phyloP scores from a whole-genome alignment of 2,329 filamentous ascomycete species.

The Botrytis paeoniae region DNA sequence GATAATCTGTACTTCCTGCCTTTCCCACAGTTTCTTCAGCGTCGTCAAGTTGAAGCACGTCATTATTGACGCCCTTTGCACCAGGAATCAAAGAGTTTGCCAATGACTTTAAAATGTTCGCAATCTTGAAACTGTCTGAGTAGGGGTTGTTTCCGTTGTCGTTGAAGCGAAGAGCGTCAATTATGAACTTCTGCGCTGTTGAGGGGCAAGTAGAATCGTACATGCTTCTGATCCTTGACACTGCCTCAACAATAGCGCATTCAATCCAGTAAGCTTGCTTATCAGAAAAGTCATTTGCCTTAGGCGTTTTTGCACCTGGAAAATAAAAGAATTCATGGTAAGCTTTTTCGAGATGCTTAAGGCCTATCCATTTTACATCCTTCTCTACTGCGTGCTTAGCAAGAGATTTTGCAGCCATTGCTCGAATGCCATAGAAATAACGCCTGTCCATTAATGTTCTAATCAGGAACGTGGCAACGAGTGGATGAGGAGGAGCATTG shows the following conservation, averaged over 20 bases:
- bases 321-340: constrained; percentile 89
- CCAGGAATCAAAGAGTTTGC: constrained; percentile 56
- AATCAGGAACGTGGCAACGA: constrained; percentile 85
- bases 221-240: constrained; percentile 63
- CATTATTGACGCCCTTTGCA: constrained; percentile 36
- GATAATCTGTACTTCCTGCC: constrained; percentile 42
- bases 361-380: constrained; percentile 70
- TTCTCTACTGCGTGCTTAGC: constrained; percentile 68
- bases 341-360: constrained; percentile 78
- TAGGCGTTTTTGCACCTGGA: constrained; percentile 71
- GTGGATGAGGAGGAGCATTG: constrained; percentile 64
- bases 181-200: constrained; percentile 76
- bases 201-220: constrained; percentile 70
- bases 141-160: constrained; percentile 88
- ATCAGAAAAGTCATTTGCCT: constrained; percentile 88
- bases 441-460: constrained; percentile 86
- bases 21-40: constrained; percentile 45
- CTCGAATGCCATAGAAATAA: constrained; percentile 91
- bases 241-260: constrained; percentile 75
- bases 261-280: constrained; percentile 83
- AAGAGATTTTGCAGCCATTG: constrained; percentile 76
- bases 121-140: constrained; percentile 87
- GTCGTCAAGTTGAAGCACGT: constrained; percentile 39
- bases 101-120: constrained; percentile 67
- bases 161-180: constrained; percentile 88